Evolutionary conservation across 495 filamentous ascomycete species (phyloP), one percentile per base, ranked within the genome.

Genomic region (Chaetomium tenue): DNA sequence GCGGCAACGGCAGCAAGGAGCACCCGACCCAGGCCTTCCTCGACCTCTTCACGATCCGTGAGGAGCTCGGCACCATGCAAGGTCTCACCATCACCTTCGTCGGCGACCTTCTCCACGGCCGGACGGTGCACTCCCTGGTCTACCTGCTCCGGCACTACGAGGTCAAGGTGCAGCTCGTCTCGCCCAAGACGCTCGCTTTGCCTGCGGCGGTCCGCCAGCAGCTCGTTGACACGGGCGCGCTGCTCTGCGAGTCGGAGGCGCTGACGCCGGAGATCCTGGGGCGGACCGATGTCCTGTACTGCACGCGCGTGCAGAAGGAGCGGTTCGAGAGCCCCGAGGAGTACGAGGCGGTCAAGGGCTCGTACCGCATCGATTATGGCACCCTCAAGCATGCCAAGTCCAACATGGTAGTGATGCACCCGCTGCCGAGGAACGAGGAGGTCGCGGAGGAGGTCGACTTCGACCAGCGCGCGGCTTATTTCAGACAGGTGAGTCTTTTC

Each of bases 21-120:
- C 94, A 98, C 76, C 94, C 94, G 4, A 98, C 95, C 0, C 94
- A 98, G 77, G 94, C 94, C 5, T 92, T 98, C 86, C 83, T 97
- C n/a, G 94, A 98, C 71, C 86, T 98, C 66, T 98, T 96, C 83
- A 98, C 94, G 44, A 97, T 98, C 75, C 88, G 95, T 60, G 92
- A 98, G 77, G 94, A 98, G 78, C 83, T 98, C 22, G 94, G 94
- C 61, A 96, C 91, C 5, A 93, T 98, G 58, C 91, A 90, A 68
- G 92, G 91, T 47, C 81, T 98, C 66, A 96, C 91, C 55, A 93
- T 98, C 74, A 98, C 94, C 58, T 98, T 98, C 75, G 85, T 88
- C 57, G 94, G 94, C 70, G 94, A 98, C 71, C 86, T 98, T 48
- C 86, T 87, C 66, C 94, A 96, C 76, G 94, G 94, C 51, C 88